Percentiles rank a stretch among this genome's conserved stretches.
Conservation (phyloP, 306 rosid genomes). For the Sindora glabra region DNA sequence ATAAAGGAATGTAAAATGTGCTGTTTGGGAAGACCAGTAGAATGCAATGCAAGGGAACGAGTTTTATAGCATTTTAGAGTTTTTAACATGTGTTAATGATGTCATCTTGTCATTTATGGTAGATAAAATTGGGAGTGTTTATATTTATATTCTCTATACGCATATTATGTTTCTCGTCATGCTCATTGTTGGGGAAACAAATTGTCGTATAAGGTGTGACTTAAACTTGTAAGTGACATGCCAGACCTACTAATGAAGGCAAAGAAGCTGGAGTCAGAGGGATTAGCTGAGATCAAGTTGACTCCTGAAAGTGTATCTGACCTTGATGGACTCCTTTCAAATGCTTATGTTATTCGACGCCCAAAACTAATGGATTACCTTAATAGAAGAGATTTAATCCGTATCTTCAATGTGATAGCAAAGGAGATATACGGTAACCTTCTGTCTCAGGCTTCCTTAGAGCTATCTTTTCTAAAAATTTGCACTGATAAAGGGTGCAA, state of each 20-base stretch:
- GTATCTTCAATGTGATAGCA: slow-evolving; percentile 32
- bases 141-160: neutral
- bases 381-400: slow-evolving; percentile 30
- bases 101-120: too few relatives aligned
- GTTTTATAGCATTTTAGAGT: too few relatives aligned
- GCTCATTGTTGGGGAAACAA: neutral
- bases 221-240: slow-evolving; percentile 5
- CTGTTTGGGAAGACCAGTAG: too few relatives aligned
- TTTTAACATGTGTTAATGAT: neutral
- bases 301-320: neutral
- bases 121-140: neutral
- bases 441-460: neutral
- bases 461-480: neutral
- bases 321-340: slow-evolving; percentile 30
- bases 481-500: neutral
- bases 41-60: too few relatives aligned
- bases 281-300: slow-evolving; percentile 16
- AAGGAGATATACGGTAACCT: slow-evolving; percentile 37
- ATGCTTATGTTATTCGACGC: slow-evolving; percentile 12
- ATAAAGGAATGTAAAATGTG: too few relatives aligned
- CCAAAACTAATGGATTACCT: slow-evolving; percentile 37
- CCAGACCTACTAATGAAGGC: slow-evolving; percentile 17
- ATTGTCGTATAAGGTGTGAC: neutral
- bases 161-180: neutral
- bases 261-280: slow-evolving; percentile 14